Conservation (phyloP, 441 rosid genomes). For the Adansonia grandidieri region DNA sequence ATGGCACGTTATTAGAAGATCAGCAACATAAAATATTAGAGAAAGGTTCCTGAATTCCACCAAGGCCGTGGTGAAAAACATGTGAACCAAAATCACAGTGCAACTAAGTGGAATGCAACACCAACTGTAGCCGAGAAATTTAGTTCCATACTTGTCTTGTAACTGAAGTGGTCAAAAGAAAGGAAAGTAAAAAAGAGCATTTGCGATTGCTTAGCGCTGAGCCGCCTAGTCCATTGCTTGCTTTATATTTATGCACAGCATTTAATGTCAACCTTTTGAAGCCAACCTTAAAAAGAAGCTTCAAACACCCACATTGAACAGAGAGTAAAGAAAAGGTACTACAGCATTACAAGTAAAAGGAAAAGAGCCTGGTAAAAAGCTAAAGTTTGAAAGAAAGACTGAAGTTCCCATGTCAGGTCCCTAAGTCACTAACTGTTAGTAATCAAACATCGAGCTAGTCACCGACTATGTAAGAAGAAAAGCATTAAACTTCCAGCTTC, state of each 20-base stretch:
- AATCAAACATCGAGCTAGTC: conserved; percentile 15
- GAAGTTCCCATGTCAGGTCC: not conserved
- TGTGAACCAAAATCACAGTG: not conserved
- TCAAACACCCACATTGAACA: conserved; percentile 14
- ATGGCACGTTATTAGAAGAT: not conserved
- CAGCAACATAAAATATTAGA: not conserved
- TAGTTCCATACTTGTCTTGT: not conserved
- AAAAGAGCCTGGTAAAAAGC: no score
- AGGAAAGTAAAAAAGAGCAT: no score
- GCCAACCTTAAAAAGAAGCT: conserved; percentile 32
- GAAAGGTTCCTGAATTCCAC: no score
- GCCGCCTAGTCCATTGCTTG: not conserved
- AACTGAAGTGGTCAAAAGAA: no score
- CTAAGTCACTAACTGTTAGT: not conserved
- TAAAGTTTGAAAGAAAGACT: no score
- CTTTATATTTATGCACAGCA: conserved; percentile 2
- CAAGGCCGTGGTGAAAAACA: not conserved
- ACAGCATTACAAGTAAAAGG: no score
- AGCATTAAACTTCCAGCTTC: not conserved
- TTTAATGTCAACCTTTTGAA: conserved; percentile 22
- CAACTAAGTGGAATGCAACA: not conserved
- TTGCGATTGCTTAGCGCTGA: not conserved
- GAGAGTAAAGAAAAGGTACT: no score
- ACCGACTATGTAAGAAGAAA: not conserved
- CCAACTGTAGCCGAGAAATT: not conserved